Base-by-base conservation (phyloP, 164 flowering plant genomes). In the Euptelea pleiosperma region DNA sequence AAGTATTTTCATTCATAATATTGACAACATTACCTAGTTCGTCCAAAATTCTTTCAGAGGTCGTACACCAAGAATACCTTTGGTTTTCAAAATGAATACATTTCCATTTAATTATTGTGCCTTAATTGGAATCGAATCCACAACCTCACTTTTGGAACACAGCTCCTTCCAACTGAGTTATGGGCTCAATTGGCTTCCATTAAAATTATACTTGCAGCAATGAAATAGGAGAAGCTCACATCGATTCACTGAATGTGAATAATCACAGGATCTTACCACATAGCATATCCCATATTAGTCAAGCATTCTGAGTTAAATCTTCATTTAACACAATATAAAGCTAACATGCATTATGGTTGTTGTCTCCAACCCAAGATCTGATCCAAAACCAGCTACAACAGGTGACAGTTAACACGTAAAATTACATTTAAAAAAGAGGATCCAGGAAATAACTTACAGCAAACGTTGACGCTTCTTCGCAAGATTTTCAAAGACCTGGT, bases 401-500 rank as follows among this genome's bases (percentile, higher is more conserved):
- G 57, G 24, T 26, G 55, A 53, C 22, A 29, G 22, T 14, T 56
- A 30, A 44, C 53, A 58, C 35, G 28, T n/a, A 50, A 9, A 37
- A 16, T 36, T 31, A 39, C 25, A 37, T n/a, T 29, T 30, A 2
- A 19, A 12, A 19, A 28, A 31, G 33, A 16, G 10, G 41, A 62
- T 42, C 39, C 31, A 52, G 55, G 39, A 34, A 42, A 42, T 24
- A 15, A 65, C 71, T 76, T 65, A 84, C 75, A 70, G 30, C 44
- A 64, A 39, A 19, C 89, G 85, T 33, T 77, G 66, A 30, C 97
- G 86, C 75, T 86, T 90, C 77, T 83, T 90, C 35, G 85, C 78
- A 71, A 94, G 97, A 71, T 94, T 88, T 58, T 88, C 91, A 72
- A 94, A 94, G 28, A 90, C 73, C 75, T 88, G 85, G 57, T 74